These are phyloP conservation scores for Hortaea werneckii DNA, from an alignment of 2,329 filamentous ascomycete species.

Conservation along the genomic window DNA sequence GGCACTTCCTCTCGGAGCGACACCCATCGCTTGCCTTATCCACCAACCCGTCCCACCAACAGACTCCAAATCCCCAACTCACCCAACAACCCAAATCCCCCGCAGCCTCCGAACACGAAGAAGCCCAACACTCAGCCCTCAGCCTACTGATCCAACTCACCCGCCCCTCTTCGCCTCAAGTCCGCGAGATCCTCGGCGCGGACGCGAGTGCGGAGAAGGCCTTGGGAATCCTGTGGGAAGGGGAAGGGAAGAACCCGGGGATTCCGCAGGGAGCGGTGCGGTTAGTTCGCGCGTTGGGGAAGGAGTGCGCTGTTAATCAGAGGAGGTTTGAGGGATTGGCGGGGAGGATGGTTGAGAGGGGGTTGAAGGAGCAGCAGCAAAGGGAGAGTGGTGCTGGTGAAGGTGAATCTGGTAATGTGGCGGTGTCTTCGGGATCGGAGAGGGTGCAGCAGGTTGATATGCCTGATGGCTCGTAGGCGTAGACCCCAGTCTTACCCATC, in stretches of 20 bases:
- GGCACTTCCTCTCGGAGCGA: neutral
- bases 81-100: no score
- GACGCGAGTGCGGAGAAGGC: constrained; percentile 7
- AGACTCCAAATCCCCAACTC: no score
- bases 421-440: no score
- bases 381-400: neutral
- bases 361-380: no score
- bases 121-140: constrained; percentile 19
- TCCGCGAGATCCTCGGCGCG: constrained; percentile 13
- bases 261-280: constrained; percentile 18
- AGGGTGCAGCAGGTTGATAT: no score
- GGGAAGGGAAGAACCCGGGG: constrained; percentile 11
- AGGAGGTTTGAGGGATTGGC: constrained; percentile 14
- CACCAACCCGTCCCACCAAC: no score
- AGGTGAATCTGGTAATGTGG: no score
- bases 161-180: constrained; percentile 11
- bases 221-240: constrained; percentile 14
- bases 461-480: no score
- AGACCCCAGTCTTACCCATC: no score
- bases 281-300: constrained; percentile 20
- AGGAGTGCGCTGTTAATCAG: constrained; percentile 16
- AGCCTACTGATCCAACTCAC: constrained; percentile 21
- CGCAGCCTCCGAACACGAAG: neutral
- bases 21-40: no score
- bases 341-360: constrained; percentile 6